Base-by-base conservation (phyloP, 345 rosid species). In the Linum usitatissimum region DNA sequence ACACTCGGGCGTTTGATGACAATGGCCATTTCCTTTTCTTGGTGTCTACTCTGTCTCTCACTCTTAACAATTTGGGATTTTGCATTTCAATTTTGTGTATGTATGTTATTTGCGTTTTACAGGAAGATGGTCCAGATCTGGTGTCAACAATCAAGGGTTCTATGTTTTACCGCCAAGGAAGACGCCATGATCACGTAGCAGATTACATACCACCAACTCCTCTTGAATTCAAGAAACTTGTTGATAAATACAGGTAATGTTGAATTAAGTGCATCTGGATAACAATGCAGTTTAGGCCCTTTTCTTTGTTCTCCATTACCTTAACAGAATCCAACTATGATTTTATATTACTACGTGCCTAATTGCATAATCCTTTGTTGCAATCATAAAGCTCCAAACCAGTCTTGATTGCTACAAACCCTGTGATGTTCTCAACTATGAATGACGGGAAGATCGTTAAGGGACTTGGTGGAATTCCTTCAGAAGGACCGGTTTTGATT, bases 11-110 rank as follows among this genome's bases (percentile, higher is more conserved):
- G 23, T 86, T 85, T 62, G 40, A 70, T 30, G 83, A 80, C 64
- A 77, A 68, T 59, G 85, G 87, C n/a, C 98, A 89, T 78, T 85
- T 78, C 63, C 83, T 87, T 57, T 82, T 90, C 77, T 71, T 90
- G 90, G 97, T 90, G 73, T 68, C 76, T 56, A 64, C 49, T 70
- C 64, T 68, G 34, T 71, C 49, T 69, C 68, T 68, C 48, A 42
- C 59, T 5, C 19, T 63, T n/a, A n/a, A n/a, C 59, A 15, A 6
- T 31, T 31, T 31, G 6, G 57, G 23, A 55, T 1, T 62, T 55
- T 3, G 34, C 60, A 30, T 34, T 12, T 6, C 55, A 6, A 21
- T 55, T 34, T 59, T 60, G 64, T 36, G 53, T 21, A 60, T 39
- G 4, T 62, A 30, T 60, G 66, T 38, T 65, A 60, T 2, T 42